Base-by-base conservation (phyloP, 2,329 filamentous ascomycete genomes). In the Neofusicoccum laricinum region DNA sequence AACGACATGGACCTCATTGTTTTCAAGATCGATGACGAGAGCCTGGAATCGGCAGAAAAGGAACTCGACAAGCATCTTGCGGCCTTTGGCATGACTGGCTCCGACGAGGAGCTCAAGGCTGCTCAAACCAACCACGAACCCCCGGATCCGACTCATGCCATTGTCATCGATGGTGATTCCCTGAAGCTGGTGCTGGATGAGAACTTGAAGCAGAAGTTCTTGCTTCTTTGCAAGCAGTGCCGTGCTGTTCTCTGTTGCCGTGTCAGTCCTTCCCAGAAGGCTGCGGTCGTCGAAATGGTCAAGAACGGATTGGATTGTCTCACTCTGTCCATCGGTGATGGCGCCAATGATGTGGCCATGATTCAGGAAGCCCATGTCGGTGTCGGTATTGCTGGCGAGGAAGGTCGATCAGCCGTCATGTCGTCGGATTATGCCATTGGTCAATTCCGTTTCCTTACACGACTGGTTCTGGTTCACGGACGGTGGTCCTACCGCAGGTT, bases 1-100 rank as follows among this genome's bases (percentile, higher is more conserved):
- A 99, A 97, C 77, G 92, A 97, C 69, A 97, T 99, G 95, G 95
- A 99, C 70, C 82, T 99, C 67, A 91, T 99, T 68, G 87, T 96
- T 55, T 84, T 99, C 70, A 96, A 96, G 74, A 85, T 95, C 34
- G 86, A 91, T 1, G 92, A 96, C 68, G 89, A 93, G 79, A 85
- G 82, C 64, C 70, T 90, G 10, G 81, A 82, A 12, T 80, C 82
- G 40, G 85, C 92, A 2, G 88, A 90, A 68, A 83, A 85, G 63
- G 85, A 93, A 69, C 83, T 99, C 15, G 90, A 96, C 71, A 86
- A 88, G 68, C 83, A 93, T 71, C 81, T 98, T 38, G 77, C 80
- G 32, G 80, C 79, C 0, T 99, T 99, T 71, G 85, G 86, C 65
- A 86, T 97, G 73, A 93, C 87, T 11, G 95, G 95, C 36, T 90